Conservation (phyloP, 495 filamentous ascomycete genomes). For the Corynascus novoguineensis region DNA sequence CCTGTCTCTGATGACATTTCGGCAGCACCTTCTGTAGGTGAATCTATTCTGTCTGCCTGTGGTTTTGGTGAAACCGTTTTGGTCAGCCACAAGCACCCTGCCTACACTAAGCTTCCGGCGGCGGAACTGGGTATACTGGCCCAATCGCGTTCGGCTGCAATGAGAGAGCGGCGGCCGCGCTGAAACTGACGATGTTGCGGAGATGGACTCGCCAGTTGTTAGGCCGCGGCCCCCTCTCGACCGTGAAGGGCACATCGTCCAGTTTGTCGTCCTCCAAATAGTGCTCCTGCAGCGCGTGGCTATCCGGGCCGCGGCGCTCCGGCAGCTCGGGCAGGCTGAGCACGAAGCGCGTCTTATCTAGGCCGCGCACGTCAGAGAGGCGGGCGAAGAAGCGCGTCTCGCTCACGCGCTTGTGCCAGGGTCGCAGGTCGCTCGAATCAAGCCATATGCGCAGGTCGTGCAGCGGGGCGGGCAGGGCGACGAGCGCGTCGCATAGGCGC, state of each 20-base stretch:
- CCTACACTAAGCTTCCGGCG: too few species aligned
- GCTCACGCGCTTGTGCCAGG: slow-evolving; percentile 25
- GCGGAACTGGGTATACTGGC: too few species aligned
- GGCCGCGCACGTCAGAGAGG: slow-evolving; percentile 16
- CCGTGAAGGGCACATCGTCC: slow-evolving; percentile 15
- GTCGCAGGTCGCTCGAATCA: slow-evolving; percentile 27
- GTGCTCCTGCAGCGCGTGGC: not conserved
- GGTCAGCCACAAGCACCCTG: too few species aligned
- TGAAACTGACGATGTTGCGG: not conserved
- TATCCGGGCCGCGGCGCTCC: not conserved
- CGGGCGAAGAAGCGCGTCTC: slow-evolving; percentile 22
- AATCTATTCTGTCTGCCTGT: not conserved
- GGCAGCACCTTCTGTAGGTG: not conserved
- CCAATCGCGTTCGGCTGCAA: not conserved
- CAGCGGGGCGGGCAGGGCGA: slow-evolving; percentile 8
- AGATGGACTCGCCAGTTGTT: slow-evolving; percentile 26
- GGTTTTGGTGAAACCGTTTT: too few species aligned
- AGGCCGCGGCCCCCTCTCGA: slow-evolving; percentile 21
- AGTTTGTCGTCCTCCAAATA: slow-evolving; percentile 15
- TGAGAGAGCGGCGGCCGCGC: not conserved
- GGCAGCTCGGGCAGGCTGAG: slow-evolving; percentile 23
- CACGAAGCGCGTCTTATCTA: slow-evolving; percentile 12
- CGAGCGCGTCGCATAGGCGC: slow-evolving; percentile 20
- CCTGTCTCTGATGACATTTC: not conserved
- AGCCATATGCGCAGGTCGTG: slow-evolving; percentile 24